A percentile compares a stretch with the other conserved stretches of the same genome.
These are phyloP conservation scores for Pisolithus marmoratus DNA, from an alignment of 768 basidiomycete genomes.

Conservation along the genomic window DNA sequence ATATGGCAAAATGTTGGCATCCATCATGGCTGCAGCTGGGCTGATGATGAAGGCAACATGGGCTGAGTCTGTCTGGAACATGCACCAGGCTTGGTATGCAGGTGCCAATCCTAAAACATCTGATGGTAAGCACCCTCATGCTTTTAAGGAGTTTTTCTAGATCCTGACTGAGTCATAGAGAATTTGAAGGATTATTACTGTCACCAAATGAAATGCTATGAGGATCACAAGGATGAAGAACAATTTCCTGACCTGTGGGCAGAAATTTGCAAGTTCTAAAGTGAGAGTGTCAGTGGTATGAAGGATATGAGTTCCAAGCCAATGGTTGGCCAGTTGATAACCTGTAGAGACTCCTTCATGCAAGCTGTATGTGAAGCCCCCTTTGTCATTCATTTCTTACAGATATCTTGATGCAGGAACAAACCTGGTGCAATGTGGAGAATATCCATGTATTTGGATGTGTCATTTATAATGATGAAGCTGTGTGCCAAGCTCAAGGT, in stretches of 20 bases:
- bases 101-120: background rate
- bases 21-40: constrained; percentile 1
- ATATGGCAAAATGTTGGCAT: background rate
- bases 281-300: background rate
- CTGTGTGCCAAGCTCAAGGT: no score
- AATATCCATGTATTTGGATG: no score
- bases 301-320: background rate
- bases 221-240: background rate
- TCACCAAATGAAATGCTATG: background rate
- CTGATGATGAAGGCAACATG: background rate
- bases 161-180: background rate
- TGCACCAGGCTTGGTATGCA: constrained; percentile 3
- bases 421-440: no score
- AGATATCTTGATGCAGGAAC: no score
- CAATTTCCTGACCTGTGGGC: background rate
- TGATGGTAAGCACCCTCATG: background rate
- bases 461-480: no score
- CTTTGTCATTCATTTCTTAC: no score
- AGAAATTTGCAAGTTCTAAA: background rate
- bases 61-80: background rate
- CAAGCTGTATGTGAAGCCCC: background rate
- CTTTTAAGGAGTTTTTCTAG: background rate
- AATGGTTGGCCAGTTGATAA: background rate
- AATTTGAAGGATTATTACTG: background rate
- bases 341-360: background rate